These are phyloP conservation scores for Diophrys appendiculata DNA, from an alignment of 73 alveolate species.

Conservation along the genomic window DNA sequence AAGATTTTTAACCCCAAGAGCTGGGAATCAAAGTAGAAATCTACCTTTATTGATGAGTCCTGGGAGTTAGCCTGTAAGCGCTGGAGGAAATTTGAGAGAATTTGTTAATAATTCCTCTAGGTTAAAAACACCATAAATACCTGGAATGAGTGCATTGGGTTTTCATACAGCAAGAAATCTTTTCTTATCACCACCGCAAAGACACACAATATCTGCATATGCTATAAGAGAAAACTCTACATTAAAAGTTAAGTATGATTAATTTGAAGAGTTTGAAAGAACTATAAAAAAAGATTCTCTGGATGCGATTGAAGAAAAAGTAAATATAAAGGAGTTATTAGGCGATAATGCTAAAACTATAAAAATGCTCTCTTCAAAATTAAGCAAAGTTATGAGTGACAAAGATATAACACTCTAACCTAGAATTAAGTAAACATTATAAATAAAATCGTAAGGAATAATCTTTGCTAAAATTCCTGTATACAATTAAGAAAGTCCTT, in stretches of 20 bases:
- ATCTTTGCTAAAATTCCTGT: neutral
- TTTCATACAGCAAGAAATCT: neutral
- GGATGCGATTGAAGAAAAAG: neutral
- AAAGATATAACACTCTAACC: neutral
- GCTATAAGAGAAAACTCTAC: neutral
- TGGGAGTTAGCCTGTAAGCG: no score
- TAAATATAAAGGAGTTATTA: neutral
- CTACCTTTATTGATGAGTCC: neutral
- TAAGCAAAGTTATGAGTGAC: neutral
- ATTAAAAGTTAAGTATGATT: no score
- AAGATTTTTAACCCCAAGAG: neutral
- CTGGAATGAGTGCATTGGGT: no score
- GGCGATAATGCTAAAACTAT: neutral
- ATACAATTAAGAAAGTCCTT: neutral
- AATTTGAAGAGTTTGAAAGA: neutral
- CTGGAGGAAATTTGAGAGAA: no score
- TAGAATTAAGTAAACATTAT: neutral
- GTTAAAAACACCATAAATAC: no score
- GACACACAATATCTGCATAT: neutral
- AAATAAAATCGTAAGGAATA: neutral
- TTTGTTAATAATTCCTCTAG: no score
- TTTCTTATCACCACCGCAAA: neutral
- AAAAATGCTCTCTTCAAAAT: neutral
- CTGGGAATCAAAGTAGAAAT: neutral
- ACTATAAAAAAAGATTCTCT: neutral